Evolutionary conservation across 495 filamentous ascomycete species (phyloP).

Genomic region (Talaromyces thailandensis): DNA sequence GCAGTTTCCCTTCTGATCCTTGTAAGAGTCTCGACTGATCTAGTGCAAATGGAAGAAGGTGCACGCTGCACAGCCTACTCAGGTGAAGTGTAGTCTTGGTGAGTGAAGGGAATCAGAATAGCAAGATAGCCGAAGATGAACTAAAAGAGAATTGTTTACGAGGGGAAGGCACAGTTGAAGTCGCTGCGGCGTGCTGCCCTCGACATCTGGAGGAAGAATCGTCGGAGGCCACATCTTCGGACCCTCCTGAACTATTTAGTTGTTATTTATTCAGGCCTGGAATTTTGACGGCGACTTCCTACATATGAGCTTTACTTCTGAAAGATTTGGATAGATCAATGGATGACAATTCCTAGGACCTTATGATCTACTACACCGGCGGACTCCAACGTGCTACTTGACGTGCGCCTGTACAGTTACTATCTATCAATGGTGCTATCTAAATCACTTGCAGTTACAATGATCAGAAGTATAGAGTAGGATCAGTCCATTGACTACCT

Average conservation of each 20-base stretch:
- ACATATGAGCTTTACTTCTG: too few relatives aligned
- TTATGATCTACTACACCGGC: not conserved
- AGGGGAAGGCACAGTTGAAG: not conserved
- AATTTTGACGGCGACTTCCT: too few relatives aligned
- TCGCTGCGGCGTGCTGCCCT: not conserved
- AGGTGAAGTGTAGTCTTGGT: not conserved
- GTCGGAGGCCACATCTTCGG: not conserved
- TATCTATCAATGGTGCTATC: too few relatives aligned
- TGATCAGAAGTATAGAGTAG: not conserved
- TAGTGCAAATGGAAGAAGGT: too few relatives aligned
- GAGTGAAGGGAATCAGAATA: not conserved
- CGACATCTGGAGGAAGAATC: not conserved
- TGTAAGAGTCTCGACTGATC: too few relatives aligned
- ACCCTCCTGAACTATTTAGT: too few relatives aligned
- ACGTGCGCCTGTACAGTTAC: too few relatives aligned
- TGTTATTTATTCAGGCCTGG: too few relatives aligned
- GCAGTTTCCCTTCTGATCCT: too few relatives aligned
- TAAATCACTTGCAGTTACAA: not conserved
- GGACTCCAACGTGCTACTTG: not conserved
- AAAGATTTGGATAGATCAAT: too few relatives aligned
- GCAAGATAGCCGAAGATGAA: not conserved
- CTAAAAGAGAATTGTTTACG: not conserved
- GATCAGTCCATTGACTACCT: not conserved
- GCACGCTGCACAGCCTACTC: too few relatives aligned
- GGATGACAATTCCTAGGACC: not conserved